A percentile compares a stretch with the other conserved stretches of the same genome.
These are phyloP conservation scores for Gonapodya prolifera DNA, from an alignment of 192 early-diverging fungal genomes.

Conservation along the genomic window DNA sequence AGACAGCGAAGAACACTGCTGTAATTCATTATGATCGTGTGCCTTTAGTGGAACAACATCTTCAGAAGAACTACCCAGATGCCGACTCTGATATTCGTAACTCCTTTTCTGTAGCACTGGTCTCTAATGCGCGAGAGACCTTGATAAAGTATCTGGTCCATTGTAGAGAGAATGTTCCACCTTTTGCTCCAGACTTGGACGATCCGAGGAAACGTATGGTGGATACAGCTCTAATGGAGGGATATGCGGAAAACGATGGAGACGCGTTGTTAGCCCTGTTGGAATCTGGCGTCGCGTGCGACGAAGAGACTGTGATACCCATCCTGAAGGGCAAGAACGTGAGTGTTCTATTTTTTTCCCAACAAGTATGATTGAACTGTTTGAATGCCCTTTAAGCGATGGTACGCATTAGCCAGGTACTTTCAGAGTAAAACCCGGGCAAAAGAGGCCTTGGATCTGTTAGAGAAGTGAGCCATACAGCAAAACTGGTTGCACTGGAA, in stretches of 20 bases:
- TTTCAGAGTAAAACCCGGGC: background rate
- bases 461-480: background rate
- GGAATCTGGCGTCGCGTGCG: background rate
- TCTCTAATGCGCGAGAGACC: conserved; percentile 30
- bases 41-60: conserved; percentile 12
- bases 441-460: background rate
- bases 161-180: background rate
- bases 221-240: background rate
- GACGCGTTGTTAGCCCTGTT: background rate
- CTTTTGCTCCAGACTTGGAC: background rate
- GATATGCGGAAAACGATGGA: background rate
- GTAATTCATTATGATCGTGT: conserved; percentile 11
- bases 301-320: background rate
- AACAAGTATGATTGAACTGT: background rate
- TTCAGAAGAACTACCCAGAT: conserved; percentile 28
- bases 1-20: background rate
- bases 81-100: conserved; percentile 20
- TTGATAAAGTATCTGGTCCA: background rate
- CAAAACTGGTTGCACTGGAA: no score
- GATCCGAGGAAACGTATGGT: background rate
- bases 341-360: background rate
- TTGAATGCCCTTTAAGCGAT: background rate
- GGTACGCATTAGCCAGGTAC: background rate
- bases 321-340: background rate
- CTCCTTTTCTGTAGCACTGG: conserved; percentile 25